A percentile compares a stretch with the other conserved stretches of the same genome.
These are phyloP conservation scores for Ammopiptanthus mongolicus DNA, from an alignment of 306 rosid genomes.

Conservation along the genomic window DNA sequence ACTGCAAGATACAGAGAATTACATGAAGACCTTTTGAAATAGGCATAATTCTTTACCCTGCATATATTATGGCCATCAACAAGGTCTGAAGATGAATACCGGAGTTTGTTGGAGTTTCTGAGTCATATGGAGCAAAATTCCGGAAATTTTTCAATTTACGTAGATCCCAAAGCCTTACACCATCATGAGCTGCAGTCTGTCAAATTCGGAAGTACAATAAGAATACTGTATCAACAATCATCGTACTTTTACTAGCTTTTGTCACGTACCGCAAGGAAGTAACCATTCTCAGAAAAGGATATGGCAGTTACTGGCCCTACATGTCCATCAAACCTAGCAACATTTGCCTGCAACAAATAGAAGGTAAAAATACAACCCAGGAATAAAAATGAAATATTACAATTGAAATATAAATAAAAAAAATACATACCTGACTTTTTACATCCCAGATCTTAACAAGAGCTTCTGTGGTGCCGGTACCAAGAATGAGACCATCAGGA, in stretches of 20 bases:
- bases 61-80: not conserved
- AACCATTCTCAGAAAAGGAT: slow-evolving; percentile 95
- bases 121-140: slow-evolving; percentile 72
- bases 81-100: slow-evolving; percentile 39
- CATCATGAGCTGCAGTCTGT: slow-evolving; percentile 96
- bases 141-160: slow-evolving; percentile 91
- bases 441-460: slow-evolving; percentile 98
- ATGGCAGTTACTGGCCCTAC: slow-evolving; percentile 83
- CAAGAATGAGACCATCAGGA: slow-evolving; percentile 99
- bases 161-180: slow-evolving; percentile 95
- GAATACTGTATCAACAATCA: not conserved
- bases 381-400: not conserved
- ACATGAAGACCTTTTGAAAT: not conserved
- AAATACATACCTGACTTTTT: slow-evolving; percentile 77
- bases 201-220: slow-evolving; percentile 25
- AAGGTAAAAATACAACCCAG: not conserved
- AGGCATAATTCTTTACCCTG: not conserved
- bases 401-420: not conserved
- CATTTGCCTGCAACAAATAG: slow-evolving; percentile 62
- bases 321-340: slow-evolving; percentile 93
- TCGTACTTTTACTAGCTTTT: not conserved
- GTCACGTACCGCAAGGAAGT: slow-evolving; percentile 89
- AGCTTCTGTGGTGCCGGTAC: slow-evolving; percentile 87
- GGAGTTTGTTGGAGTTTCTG: slow-evolving; percentile 78
- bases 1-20: slow-evolving; percentile 52